Evolutionary conservation across 1,139 yeast species (phyloP).

Genomic region (Kluyveromyces marxianus): DNA sequence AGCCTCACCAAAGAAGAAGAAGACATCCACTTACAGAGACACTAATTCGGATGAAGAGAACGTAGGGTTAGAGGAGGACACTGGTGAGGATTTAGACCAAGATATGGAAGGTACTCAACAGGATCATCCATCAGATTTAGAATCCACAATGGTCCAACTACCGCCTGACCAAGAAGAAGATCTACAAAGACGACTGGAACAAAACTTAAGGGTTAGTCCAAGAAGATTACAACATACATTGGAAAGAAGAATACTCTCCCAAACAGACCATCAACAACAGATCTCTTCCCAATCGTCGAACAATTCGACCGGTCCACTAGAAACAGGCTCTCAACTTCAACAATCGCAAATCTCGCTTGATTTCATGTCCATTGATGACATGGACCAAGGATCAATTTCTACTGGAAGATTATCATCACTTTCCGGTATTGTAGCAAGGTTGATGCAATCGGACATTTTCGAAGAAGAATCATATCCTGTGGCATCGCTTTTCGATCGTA

Average conservation of each 20-base stretch:
- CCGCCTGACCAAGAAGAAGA: conserved; percentile 25
- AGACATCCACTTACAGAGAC: conserved; percentile 10
- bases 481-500: conserved; percentile 37
- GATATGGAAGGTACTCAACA: not conserved
- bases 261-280: conserved; percentile 3
- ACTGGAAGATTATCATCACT: conserved; percentile 42
- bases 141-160: conserved; percentile 16
- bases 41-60: conserved; percentile 10
- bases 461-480: conserved; percentile 42
- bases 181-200: conserved; percentile 22
- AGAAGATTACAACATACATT: conserved; percentile 6
- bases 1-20: conserved; percentile 10
- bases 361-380: conserved; percentile 20
- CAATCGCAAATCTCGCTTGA: conserved; percentile 2
- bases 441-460: conserved; percentile 42
- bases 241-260: conserved; percentile 2
- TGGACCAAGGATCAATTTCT: conserved; percentile 37
- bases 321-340: conserved; percentile 2
- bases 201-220: conserved; percentile 25
- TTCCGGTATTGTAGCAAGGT: conserved; percentile 39
- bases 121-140: conserved; percentile 9
- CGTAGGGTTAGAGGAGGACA: conserved; percentile 13
- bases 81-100: conserved; percentile 9
- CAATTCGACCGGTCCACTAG: conserved; percentile 4
- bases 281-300: not conserved